These are phyloP conservation scores for Epichloe bromicola DNA, from an alignment of 2,329 filamentous ascomycete genomes.

Conservation along the genomic window DNA sequence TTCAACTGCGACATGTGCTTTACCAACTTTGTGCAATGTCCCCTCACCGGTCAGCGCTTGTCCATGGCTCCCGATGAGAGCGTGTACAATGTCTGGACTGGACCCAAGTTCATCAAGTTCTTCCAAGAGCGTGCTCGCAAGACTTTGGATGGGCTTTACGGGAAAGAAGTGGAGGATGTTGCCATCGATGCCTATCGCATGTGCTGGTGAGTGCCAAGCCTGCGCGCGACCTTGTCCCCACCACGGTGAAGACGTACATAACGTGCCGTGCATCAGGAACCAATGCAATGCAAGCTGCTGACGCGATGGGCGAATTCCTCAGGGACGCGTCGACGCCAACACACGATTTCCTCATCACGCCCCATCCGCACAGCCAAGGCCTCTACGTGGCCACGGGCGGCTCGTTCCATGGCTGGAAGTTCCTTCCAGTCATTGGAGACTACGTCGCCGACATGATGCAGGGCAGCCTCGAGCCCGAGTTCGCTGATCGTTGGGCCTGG, in stretches of 20 bases:
- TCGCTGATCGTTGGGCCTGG: constrained; percentile 32
- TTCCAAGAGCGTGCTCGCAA: constrained; percentile 30
- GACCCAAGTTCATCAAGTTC: constrained; percentile 24
- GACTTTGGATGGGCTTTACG: constrained; percentile 29
- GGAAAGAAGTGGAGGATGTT: constrained; percentile 24
- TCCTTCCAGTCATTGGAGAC: constrained; percentile 47
- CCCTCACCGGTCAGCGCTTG: constrained; percentile 33
- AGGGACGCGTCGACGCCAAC: constrained; percentile 50
- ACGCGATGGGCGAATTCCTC: constrained; percentile 2
- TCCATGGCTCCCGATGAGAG: constrained; percentile 33
- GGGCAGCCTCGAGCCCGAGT: constrained; percentile 25
- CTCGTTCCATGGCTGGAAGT: constrained; percentile 54
- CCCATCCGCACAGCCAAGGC: constrained; percentile 34
- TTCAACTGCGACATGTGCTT: constrained; percentile 49
- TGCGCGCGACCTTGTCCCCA: constrained; percentile 2
- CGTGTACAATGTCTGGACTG: constrained; percentile 30
- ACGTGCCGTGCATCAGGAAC: not conserved
- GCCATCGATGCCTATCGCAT: constrained; percentile 31
- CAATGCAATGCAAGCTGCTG: constrained; percentile 2
- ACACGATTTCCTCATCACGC: constrained; percentile 48
- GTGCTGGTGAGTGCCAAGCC: constrained; percentile 26
- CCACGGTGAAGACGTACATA: not conserved
- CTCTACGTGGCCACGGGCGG: constrained; percentile 49
- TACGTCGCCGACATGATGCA: constrained; percentile 40
- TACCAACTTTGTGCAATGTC: constrained; percentile 36